Base-by-base conservation (phyloP, 1,284 basidiomycete genomes). In the Baeospora myosura region DNA sequence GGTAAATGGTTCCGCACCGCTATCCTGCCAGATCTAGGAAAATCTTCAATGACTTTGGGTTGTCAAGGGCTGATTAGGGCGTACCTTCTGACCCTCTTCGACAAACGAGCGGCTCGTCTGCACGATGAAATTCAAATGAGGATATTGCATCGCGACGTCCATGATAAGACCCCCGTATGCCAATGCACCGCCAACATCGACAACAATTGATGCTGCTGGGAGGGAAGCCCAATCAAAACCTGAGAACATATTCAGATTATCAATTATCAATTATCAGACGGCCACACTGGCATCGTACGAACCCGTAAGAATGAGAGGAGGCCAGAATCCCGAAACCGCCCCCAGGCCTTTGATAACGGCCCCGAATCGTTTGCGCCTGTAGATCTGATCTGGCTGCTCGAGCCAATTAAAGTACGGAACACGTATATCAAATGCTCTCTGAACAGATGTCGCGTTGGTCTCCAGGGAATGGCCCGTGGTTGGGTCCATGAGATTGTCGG, bases 401-500 rank as follows among this genome's bases (percentile, higher is more conserved):
- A 52, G 51, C 44, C 49, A 68, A 11, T 51, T 47, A 54, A 56
- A 68, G 8, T 60, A 33, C 0, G 55, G 44, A 12, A 47, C 43
- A 2, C 55, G 46, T 7, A 49, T 47, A 4, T 51, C 43, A 33
- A 60, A 49, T 0, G 58, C 65, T 4, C 49, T 42, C 25, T 57
- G 54, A 42, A 65, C 55, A 3, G 66, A 52, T 0, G 64, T 39
- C 1, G 55, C 44, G 14, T 49, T 51, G 0, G 58, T 50, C 11
- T 62, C 56, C 12, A 46, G 52, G 0, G 64, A 64, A 20, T 46
- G 44, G 2, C 53, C 52, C 1, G 58, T 57, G 6, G 46, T 39
- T 0, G 65, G 60, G 30, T 66, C 61, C 1, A 51, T 44, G 5
- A 69, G 41, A 5, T 48, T 51, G 38, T 72, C 68, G 18, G 56